Percentiles rank a stretch among this genome's conserved stretches.
Conservation (phyloP, 805 yeast species). For the Candida glaebosa region DNA sequence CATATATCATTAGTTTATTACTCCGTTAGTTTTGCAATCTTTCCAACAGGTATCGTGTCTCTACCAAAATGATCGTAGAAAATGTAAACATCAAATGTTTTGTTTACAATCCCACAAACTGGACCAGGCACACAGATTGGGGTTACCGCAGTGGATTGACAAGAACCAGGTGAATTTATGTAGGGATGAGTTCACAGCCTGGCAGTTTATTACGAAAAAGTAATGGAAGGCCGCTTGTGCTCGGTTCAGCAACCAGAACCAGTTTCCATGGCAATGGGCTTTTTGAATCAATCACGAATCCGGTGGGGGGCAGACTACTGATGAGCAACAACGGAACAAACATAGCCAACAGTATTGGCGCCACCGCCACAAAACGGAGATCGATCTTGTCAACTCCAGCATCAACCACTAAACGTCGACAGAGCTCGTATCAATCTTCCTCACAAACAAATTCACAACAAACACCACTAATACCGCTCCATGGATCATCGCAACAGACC, state of each 20-base stretch:
- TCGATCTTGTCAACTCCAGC: constrained; percentile 35
- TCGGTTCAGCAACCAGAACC: constrained; percentile 20
- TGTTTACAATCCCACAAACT: not conserved
- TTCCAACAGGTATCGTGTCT: not conserved
- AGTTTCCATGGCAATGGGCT: constrained; percentile 16
- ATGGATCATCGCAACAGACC: constrained; percentile 9
- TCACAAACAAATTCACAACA: constrained; percentile 12
- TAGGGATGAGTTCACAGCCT: constrained; percentile 11
- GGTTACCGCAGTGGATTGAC: not conserved
- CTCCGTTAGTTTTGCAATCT: not conserved
- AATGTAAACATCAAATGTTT: constrained; percentile 1
- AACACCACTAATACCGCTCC: constrained; percentile 11
- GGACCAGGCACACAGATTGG: not conserved
- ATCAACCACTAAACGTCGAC: constrained; percentile 23
- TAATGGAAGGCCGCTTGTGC: constrained; percentile 17
- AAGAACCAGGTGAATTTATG: not conserved
- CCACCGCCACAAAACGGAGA: constrained; percentile 20
- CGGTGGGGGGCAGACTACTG: not conserved
- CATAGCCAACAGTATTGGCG: not conserved
- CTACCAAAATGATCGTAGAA: not conserved
- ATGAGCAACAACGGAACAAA: constrained; percentile 1
- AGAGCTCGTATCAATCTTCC: constrained; percentile 13
- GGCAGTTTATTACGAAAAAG: constrained; percentile 13
- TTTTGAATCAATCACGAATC: constrained; percentile 12
- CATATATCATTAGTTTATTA: too few species aligned